These are phyloP conservation scores for Rhizopus sp. DNA, from an alignment of 371 early-diverging fungal genomes.

Conservation along the genomic window DNA sequence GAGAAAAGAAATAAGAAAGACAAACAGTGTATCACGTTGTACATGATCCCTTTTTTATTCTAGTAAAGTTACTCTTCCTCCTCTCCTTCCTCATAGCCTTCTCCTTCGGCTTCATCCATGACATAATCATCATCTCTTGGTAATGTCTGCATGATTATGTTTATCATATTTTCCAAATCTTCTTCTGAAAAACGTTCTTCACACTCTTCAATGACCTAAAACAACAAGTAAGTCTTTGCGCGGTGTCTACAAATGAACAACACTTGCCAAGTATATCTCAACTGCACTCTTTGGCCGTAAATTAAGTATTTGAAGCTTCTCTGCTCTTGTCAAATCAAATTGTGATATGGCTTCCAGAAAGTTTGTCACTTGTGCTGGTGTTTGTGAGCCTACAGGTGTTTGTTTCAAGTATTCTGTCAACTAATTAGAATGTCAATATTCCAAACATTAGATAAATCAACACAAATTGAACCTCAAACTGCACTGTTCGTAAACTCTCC, in stretches of 20 bases:
- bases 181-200: slow-evolving; percentile 60
- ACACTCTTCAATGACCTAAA: slow-evolving; percentile 67
- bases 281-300: slow-evolving; percentile 59
- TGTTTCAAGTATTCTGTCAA: slow-evolving; percentile 49
- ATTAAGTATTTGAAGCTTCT: slow-evolving; percentile 65
- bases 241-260: background rate
- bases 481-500: slow-evolving; percentile 62
- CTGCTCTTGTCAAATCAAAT: slow-evolving; percentile 59
- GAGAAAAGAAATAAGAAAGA: background rate
- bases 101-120: slow-evolving; percentile 43
- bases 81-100: slow-evolving; percentile 33
- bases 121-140: slow-evolving; percentile 50
- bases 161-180: slow-evolving; percentile 47
- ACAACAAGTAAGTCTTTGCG: background rate
- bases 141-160: slow-evolving; percentile 30
- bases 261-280: slow-evolving; percentile 59
- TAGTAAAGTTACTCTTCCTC: slow-evolving; percentile 7
- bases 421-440: slow-evolving; percentile 21
- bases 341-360: slow-evolving; percentile 37
- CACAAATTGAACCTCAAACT: slow-evolving; percentile 53
- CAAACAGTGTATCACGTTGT: slow-evolving; percentile 15
- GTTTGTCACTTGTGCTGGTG: slow-evolving; percentile 41
- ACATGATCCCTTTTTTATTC: background rate
- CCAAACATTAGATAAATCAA: slow-evolving; percentile 1
- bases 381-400: slow-evolving; percentile 55